A percentile compares a stretch with the other conserved stretches of the same genome.
phyloP scores from a whole-genome alignment of 305 asterid species.

The Fraxinus sp. region DNA sequence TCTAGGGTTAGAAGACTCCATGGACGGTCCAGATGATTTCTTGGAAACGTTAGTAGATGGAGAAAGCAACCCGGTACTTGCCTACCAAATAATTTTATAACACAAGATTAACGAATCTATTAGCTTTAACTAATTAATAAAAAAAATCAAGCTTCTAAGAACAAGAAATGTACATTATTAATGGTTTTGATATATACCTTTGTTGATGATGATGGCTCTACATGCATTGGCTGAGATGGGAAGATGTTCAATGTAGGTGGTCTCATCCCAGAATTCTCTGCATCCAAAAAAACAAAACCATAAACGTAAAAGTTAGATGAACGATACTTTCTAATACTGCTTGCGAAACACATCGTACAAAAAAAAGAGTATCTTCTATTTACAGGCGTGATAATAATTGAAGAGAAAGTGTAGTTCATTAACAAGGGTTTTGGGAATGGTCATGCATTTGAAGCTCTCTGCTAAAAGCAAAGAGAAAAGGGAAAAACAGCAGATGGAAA shows the following conservation, averaged over 20 bases:
- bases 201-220: slow-evolving; percentile 56
- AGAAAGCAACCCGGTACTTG: slow-evolving; percentile 46
- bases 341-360: not conserved
- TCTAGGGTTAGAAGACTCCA: slow-evolving; percentile 60
- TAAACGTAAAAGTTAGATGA: not conserved
- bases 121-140: slow-evolving; percentile 15
- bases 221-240: slow-evolving; percentile 98
- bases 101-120: slow-evolving; percentile 30
- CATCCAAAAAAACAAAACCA: slow-evolving; percentile 17
- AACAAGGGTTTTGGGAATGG: not conserved
- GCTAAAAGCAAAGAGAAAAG: not conserved
- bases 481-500: not conserved
- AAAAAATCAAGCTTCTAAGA: not conserved
- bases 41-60: slow-evolving; percentile 61
- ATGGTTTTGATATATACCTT: slow-evolving; percentile 38
- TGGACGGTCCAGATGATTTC: slow-evolving; percentile 81
- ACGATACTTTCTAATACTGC: not conserved
- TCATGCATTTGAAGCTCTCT: slow-evolving; percentile 24
- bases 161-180: not conserved
- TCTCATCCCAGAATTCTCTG: slow-evolving; percentile 76
- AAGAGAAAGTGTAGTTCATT: not conserved
- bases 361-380: not conserved
- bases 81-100: slow-evolving; percentile 43
- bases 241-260: slow-evolving; percentile 88
- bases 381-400: not conserved